phyloP scores from a whole-genome alignment of 1,284 basidiomycete genomes.

The Trametes polyzona region DNA sequence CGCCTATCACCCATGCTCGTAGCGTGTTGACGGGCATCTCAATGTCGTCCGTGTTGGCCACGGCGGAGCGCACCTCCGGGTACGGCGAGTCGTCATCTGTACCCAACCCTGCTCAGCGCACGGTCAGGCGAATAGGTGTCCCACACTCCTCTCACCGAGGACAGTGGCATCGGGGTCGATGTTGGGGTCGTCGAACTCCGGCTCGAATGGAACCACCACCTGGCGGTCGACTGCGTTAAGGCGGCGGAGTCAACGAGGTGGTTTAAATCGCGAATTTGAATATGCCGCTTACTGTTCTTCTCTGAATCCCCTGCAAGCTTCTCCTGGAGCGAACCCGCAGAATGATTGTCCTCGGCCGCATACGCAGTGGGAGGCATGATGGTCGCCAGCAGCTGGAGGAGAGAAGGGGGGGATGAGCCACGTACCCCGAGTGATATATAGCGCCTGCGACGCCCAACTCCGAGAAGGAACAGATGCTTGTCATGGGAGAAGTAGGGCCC shows the following conservation, averaged over 20 bases:
- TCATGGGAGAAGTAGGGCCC: background rate
- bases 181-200: slow-evolving; percentile 69
- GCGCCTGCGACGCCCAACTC: background rate
- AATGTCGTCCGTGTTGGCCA: slow-evolving; percentile 74
- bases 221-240: slow-evolving; percentile 5
- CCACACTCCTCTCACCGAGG: slow-evolving; percentile 27
- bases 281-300: slow-evolving; percentile 20
- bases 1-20: slow-evolving; percentile 68
- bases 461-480: slow-evolving; percentile 3
- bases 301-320: slow-evolving; percentile 30
- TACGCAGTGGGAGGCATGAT: slow-evolving; percentile 34
- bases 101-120: background rate
- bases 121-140: no score
- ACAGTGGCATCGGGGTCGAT: slow-evolving; percentile 48
- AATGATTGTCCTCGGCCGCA: slow-evolving; percentile 24
- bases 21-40: slow-evolving; percentile 62
- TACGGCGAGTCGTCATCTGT: slow-evolving; percentile 65
- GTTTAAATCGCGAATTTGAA: background rate
- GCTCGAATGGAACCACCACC: slow-evolving; percentile 13
- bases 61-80: slow-evolving; percentile 78
- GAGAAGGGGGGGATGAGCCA: background rate
- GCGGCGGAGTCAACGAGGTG: background rate
- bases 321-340: slow-evolving; percentile 30
- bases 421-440: background rate
- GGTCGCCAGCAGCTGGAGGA: slow-evolving; percentile 17